Evolutionary conservation across 352 stramenopile genomes (phyloP).

Genomic region (Pythium brachiatum): DNA sequence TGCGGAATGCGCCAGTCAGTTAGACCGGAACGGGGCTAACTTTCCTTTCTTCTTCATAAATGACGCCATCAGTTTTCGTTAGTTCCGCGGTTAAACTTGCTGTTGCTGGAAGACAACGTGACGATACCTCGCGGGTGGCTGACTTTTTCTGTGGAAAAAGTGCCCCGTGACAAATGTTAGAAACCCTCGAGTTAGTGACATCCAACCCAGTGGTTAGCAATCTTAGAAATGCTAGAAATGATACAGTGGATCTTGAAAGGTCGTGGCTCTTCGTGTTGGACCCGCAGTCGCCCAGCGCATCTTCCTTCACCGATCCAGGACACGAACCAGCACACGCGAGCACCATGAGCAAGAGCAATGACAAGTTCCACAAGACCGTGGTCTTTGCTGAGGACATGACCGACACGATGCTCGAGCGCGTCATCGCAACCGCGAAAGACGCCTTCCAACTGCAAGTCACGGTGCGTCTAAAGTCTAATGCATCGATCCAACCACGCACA

Average conservation of each 20-base stretch:
- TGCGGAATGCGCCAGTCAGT: background rate
- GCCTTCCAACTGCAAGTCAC: conserved; percentile 90
- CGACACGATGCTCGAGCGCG: conserved; percentile 92
- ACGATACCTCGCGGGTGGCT: background rate
- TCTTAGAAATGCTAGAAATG: conserved; percentile 1
- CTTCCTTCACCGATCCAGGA: too few species aligned
- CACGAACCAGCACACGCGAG: conserved; percentile 7
- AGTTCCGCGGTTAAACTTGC: background rate
- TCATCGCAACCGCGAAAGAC: conserved; percentile 85
- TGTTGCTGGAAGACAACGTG: background rate
- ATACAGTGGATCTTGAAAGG: conserved; percentile 10
- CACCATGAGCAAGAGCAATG: conserved; percentile 50
- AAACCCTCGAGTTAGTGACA: background rate
- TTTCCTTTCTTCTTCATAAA: background rate
- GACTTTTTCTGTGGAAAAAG: conserved; percentile 1
- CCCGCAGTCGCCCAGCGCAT: background rate
- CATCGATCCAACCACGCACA: background rate
- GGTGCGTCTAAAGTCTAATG: conserved; percentile 25
- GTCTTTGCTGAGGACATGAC: conserved; percentile 95
- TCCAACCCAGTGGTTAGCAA: background rate
- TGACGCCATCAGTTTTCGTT: background rate
- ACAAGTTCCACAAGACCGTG: conserved; percentile 90
- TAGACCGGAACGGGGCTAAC: background rate
- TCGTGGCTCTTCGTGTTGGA: background rate
- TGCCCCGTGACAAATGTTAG: background rate